A percentile compares a stretch with the other conserved stretches of the same genome.
Conservation (phyloP, 1,139 yeast genomes). For the Taphrina confusa region DNA sequence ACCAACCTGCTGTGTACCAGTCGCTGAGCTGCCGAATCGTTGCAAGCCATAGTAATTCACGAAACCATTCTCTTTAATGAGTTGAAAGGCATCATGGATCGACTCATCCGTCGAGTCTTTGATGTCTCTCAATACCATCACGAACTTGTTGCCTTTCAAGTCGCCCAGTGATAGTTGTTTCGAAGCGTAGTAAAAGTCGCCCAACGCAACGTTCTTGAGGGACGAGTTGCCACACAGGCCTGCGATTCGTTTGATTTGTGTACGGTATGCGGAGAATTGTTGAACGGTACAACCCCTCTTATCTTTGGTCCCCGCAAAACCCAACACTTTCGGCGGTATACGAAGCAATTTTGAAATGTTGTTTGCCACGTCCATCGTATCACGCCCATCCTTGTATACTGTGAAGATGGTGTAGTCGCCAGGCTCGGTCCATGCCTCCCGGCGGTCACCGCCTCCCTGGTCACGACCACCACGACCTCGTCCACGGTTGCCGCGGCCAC, state of each 20-base stretch:
- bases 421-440: conserved; percentile 28
- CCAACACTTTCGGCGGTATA: conserved; percentile 65
- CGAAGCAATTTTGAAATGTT: conserved; percentile 71
- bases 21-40: conserved; percentile 91
- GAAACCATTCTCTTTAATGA: conserved; percentile 70
- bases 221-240: conserved; percentile 68
- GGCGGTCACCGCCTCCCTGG: conserved; percentile 11
- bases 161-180: conserved; percentile 73
- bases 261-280: conserved; percentile 66
- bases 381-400: conserved; percentile 90
- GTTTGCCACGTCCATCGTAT: conserved; percentile 92
- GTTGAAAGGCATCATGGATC: conserved; percentile 57
- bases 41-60: conserved; percentile 97
- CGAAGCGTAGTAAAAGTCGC: conserved; percentile 54
- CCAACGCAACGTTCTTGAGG: conserved; percentile 65
- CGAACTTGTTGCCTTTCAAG: conserved; percentile 81
- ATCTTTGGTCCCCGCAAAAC: conserved; percentile 95
- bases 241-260: conserved; percentile 75
- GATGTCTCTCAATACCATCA: conserved; percentile 65
- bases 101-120: conserved; percentile 45
- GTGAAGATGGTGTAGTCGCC: conserved; percentile 67
- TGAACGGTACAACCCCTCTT: conserved; percentile 95
- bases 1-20: conserved; percentile 87
- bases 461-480: conserved; percentile 29
- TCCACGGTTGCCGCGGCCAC: conserved; percentile 25